phyloP scores from a whole-genome alignment of 257 asterid genomes.

The Nicotiana undulata region DNA sequence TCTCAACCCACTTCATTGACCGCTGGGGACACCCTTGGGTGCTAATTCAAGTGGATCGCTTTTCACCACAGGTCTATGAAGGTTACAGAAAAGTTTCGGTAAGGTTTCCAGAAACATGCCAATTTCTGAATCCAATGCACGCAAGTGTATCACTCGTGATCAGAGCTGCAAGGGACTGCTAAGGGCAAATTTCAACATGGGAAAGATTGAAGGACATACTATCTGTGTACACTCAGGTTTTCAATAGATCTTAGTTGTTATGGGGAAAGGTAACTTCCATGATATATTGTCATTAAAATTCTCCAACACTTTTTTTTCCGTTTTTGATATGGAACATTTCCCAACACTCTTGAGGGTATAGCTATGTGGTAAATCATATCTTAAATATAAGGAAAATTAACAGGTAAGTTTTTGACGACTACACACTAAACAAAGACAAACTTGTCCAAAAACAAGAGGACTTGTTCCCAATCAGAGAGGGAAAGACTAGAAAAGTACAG shows the following conservation, averaged over 20 bases:
- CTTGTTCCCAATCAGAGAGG: not conserved
- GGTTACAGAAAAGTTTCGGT: not conserved
- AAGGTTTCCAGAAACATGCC: not conserved
- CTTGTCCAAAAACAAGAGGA: not conserved
- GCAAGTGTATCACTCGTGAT: not conserved
- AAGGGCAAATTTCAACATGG: not conserved
- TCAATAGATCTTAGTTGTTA: not conserved
- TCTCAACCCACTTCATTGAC: too few relatives aligned
- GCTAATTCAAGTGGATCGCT: not conserved
- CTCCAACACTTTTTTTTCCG: too few relatives aligned
- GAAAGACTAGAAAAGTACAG: not conserved
- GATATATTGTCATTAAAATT: not conserved
- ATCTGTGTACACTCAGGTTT: not conserved
- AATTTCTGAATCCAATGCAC: not conserved
- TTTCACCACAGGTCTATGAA: not conserved
- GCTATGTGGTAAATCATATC: not conserved
- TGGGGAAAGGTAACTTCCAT: not conserved
- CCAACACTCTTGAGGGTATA: not conserved
- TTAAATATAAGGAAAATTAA: not conserved
- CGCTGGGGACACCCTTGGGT: too few relatives aligned
- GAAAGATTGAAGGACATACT: not conserved
- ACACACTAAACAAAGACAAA: not conserved
- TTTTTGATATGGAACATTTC: too few relatives aligned
- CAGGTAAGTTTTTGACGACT: not conserved
- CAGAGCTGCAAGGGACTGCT: not conserved